phyloP scores from a whole-genome alignment of 495 filamentous ascomycete species.

The Tetracladium setigerum region DNA sequence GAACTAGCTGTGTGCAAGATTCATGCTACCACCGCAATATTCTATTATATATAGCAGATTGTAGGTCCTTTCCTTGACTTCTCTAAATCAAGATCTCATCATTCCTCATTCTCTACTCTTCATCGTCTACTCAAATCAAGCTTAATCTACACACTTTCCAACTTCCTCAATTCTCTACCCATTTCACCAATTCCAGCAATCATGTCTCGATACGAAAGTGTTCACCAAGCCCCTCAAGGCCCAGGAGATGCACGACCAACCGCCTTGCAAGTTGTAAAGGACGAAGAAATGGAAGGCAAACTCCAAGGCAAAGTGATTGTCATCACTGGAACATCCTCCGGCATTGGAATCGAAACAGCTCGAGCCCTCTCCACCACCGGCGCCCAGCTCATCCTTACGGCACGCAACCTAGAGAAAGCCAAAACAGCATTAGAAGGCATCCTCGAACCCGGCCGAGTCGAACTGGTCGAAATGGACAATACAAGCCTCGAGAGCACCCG shows the following conservation, averaged over 20 bases:
- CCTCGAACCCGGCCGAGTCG: constrained; percentile 20
- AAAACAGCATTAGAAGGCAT: constrained; percentile 23
- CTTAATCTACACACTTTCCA: too few species aligned
- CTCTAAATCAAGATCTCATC: too few species aligned
- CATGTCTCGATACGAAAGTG: constrained; percentile 31
- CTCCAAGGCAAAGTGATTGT: constrained; percentile 39
- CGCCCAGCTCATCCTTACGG: constrained; percentile 36
- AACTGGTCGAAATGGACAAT: constrained; percentile 31
- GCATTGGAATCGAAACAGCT: constrained; percentile 45
- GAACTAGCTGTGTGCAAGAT: too few species aligned
- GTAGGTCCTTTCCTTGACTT: too few species aligned
- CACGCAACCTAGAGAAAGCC: constrained; percentile 32
- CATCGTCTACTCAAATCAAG: too few species aligned
- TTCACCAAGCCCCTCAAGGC: constrained; percentile 32
- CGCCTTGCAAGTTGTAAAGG: constrained; percentile 42
- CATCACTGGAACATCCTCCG: constrained; percentile 42
- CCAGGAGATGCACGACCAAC: constrained; percentile 51
- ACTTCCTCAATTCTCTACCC: neutral
- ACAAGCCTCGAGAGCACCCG: constrained; percentile 22
- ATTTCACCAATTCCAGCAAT: neutral
- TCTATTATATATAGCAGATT: too few species aligned
- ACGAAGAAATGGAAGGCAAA: constrained; percentile 34
- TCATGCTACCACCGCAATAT: too few species aligned
- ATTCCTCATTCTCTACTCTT: too few species aligned
- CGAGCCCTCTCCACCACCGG: constrained; percentile 38